A percentile compares a stretch with the other conserved stretches of the same genome.
These are phyloP conservation scores for Suillus paluster DNA, from an alignment of 768 basidiomycete genomes.

Conservation along the genomic window DNA sequence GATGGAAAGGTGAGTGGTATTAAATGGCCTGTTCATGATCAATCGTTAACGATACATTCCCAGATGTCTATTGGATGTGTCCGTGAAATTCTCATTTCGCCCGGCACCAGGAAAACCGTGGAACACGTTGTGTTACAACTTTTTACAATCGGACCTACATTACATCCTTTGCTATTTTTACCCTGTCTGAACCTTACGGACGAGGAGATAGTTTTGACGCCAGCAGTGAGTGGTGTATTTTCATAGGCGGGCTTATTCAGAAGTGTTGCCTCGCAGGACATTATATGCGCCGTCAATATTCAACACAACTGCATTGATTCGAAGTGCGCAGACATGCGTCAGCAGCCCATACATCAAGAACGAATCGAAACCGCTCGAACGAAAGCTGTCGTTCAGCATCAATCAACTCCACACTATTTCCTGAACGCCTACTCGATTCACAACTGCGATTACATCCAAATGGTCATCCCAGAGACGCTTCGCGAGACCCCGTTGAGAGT, in stretches of 20 bases:
- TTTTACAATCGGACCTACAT: background rate
- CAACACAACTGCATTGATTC: conserved; percentile 21
- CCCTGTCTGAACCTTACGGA: background rate
- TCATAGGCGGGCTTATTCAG: background rate
- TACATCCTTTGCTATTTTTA: background rate
- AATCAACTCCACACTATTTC: conserved; percentile 10
- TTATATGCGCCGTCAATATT: conserved; percentile 19
- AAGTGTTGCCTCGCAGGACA: conserved; percentile 10
- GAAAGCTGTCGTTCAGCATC: conserved; percentile 14
- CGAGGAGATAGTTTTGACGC: background rate
- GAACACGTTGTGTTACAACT: background rate
- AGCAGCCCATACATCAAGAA: conserved; percentile 12
- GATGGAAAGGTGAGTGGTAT: background rate
- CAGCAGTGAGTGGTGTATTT: background rate
- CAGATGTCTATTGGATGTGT: conserved; percentile 9
- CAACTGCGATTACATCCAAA: conserved; percentile 17
- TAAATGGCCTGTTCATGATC: background rate
- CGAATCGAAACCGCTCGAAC: conserved; percentile 11
- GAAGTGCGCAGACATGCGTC: conserved; percentile 8
- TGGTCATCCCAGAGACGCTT: conserved; percentile 9
- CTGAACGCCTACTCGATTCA: conserved; percentile 23
- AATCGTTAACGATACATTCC: background rate
- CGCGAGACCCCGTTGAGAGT: background rate
- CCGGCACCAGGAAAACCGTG: background rate
- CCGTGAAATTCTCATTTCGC: conserved; percentile 6